Conservation (phyloP, 805 yeast species). For the Starmerella apicola region DNA sequence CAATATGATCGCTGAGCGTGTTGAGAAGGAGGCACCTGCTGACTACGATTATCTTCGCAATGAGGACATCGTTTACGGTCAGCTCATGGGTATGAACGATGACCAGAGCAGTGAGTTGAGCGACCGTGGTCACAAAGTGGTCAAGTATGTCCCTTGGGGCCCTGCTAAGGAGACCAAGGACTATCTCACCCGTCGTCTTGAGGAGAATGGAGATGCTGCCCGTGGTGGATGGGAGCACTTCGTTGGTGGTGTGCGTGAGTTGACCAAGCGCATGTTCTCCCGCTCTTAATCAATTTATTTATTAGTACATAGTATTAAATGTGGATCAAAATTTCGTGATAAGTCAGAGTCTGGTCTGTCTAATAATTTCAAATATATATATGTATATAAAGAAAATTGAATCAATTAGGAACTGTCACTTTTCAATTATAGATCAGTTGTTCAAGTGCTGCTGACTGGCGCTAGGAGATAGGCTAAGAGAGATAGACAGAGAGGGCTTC, state of each 20-base stretch:
- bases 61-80: constrained; percentile 60
- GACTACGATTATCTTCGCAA: constrained; percentile 22
- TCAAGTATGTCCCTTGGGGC: constrained; percentile 97
- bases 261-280: constrained; percentile 7
- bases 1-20: constrained; percentile 49
- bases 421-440: too few relatives aligned
- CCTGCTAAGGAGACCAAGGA: constrained; percentile 90
- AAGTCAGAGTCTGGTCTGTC: too few relatives aligned
- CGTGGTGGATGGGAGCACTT: constrained; percentile 24
- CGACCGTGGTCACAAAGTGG: constrained; percentile 53
- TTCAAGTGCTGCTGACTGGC: too few relatives aligned
- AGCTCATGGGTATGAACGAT: constrained; percentile 92
- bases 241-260: constrained; percentile 18
- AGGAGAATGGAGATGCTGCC: constrained; percentile 76
- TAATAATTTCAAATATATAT: too few relatives aligned
- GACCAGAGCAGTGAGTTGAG: constrained; percentile 68
- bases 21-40: constrained; percentile 28
- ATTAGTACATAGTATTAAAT: not conserved
- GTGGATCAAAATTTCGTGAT: too few relatives aligned
- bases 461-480: too few relatives aligned
- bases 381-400: too few relatives aligned
- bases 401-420: too few relatives aligned
- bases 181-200: constrained; percentile 74
- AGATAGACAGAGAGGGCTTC: too few relatives aligned
- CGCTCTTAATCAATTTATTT: not conserved